Evolutionary conservation across 2,329 filamentous ascomycete species (phyloP), one percentile per base, ranked within the genome.

Genomic region (Fusarium sp.): DNA sequence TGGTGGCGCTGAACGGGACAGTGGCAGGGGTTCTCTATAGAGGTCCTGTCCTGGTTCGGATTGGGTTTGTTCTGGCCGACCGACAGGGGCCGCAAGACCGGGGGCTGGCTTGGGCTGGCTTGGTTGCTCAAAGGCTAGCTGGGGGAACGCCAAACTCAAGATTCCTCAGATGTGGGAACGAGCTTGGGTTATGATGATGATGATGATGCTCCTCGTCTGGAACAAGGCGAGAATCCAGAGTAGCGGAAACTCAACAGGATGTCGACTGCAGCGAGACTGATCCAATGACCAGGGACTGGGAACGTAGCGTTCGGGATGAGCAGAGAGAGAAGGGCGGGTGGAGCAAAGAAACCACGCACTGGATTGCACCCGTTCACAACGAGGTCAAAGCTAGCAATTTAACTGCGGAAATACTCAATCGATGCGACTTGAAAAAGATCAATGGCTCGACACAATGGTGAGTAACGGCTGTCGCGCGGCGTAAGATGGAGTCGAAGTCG

Each of bases 1-100:
- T 79, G 78, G 78, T 80, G 78, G 78, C 77, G 78, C 74, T 75
- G 73, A 68, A 73, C 76, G 75, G 75, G 75, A 77, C 71, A 73
- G 64, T 74, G 48, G 75, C 69, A 70, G 72, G 70, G 69, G 69
- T 64, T 33, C 59, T 64, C 64, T 68, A 42, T 54, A 67, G 50
- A 65, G 55, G 64, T 61, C 52, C 48, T 69, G 63, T 73, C 63
- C 50, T 62, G 60, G 67, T 62, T 64, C 60, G 67, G 60, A 63
- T 59, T 71, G 64, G 60, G 56, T 60, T 71, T 71, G 67, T 61
- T 64, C 62, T 70, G 66, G 64, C 62, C 50, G 41, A 63, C 55
- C 32, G 56, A 67, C 64, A 57, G 67, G 67, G 53, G 70, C 58
- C 46, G 63, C 30, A 62, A 67, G 60, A 71, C 63, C 40, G 56